A percentile compares a stretch with the other conserved stretches of the same genome.
phyloP scores from a whole-genome alignment of 2,329 filamentous ascomycete species.

The Penicillium griseofulvum region DNA sequence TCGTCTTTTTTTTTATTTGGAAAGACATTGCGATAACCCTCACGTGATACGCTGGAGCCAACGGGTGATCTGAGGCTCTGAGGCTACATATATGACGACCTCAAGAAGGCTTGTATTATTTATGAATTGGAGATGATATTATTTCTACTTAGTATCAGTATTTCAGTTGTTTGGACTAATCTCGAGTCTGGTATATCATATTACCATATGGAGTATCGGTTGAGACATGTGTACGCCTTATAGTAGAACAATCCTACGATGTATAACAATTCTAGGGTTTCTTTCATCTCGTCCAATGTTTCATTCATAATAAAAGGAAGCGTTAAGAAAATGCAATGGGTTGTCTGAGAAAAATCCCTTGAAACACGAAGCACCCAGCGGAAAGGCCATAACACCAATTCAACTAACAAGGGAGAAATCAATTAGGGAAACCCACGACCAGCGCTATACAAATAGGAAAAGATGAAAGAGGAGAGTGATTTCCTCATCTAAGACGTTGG shows the following conservation, averaged over 20 bases:
- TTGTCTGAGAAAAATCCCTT: slow-evolving; percentile 14
- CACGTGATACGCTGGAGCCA: slow-evolving; percentile 27
- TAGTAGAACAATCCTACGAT: background rate
- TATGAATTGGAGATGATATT: background rate
- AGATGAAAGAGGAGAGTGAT: slow-evolving; percentile 22
- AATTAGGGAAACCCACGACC: slow-evolving; percentile 54
- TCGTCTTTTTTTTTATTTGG: slow-evolving; percentile 1
- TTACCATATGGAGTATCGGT: background rate
- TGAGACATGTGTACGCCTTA: background rate
- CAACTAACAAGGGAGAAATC: slow-evolving; percentile 29
- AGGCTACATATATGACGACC: no score
- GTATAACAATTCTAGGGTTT: background rate
- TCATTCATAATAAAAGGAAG: slow-evolving; percentile 4
- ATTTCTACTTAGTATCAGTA: background rate
- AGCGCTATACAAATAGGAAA: slow-evolving; percentile 28
- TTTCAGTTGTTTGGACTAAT: no score
- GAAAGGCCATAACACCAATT: slow-evolving; percentile 22
- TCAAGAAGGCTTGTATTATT: no score
- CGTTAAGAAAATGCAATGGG: slow-evolving; percentile 14
- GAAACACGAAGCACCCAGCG: slow-evolving; percentile 11
- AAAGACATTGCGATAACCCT: slow-evolving; percentile 11
- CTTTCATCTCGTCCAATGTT: background rate
- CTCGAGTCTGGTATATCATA: background rate
- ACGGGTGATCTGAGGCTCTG: slow-evolving; percentile 17
- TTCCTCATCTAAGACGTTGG: slow-evolving; percentile 27